Base-by-base conservation (phyloP, 164 flowering plant species). In the Litsea cubeba region DNA sequence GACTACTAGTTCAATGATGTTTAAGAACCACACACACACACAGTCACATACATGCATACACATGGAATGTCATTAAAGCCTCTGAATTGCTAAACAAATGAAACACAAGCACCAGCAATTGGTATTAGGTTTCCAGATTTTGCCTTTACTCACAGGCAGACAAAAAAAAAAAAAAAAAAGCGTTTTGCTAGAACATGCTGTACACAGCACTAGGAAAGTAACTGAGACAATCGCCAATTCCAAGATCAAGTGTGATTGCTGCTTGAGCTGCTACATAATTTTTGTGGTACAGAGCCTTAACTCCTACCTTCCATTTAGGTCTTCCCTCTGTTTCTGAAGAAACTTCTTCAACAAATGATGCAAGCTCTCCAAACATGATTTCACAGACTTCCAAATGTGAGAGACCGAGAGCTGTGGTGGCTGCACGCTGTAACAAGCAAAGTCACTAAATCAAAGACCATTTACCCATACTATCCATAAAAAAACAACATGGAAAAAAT, bases 321-420 rank as follows among this genome's bases (percentile, higher is more conserved):
- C 93, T 95, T 75, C 88, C 92, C 76, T 95, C 99, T 46, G 97
- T 87, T 85, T 95, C 99, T 66, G 78, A 75, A 40, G 99, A 90
- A 73, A 93, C 83, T 71, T 93, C 99, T 71, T 95, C 98, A 57
- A 89, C 82, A 73, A 93, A 92, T 51, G 91, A 81, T 60, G 95
- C 82, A 76, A 95, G 99, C 85, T 93, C 98, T 17, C 86, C 80
- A 71, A 95, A 95, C 98, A 95, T 95, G 73, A 82, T 78, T 79
- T 95, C 96, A 82, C 98, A 90, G 62, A 88, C 92, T 82, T 93
- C 99, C 75, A 93, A 78, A 82, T 93, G 98, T 62, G 97, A 90
- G 76, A 89, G 96, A 11, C 99, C 98, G 78, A 95, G 92, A 75
- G 99, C 97, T 97, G 92, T 88, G 71, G 93, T 88, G 11, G 98